A percentile compares a stretch with the other conserved stretches of the same genome.
Evolutionary conservation across 768 basidiomycete species (phyloP).

Genomic region (Boletus barrowsii): DNA sequence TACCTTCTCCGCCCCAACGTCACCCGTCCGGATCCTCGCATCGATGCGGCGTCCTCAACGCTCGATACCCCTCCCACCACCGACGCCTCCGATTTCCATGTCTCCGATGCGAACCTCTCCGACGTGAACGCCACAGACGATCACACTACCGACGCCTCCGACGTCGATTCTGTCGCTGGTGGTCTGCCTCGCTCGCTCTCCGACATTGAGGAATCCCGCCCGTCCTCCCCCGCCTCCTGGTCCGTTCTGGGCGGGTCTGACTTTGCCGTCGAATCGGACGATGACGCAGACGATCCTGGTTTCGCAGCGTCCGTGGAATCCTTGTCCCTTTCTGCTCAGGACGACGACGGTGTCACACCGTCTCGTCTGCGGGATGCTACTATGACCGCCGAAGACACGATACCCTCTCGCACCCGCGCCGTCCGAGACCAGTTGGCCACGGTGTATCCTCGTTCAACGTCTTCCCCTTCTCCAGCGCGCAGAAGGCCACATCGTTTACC

Average conservation of each 20-base stretch:
- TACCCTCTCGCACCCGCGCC: slow-evolving; percentile 20
- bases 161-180: slow-evolving; percentile 21
- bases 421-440: slow-evolving; percentile 29
- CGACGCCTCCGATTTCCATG: slow-evolving; percentile 56
- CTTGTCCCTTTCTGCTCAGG: slow-evolving; percentile 32
- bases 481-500: slow-evolving; percentile 27
- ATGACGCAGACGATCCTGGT: slow-evolving; percentile 28
- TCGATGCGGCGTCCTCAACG: slow-evolving; percentile 26
- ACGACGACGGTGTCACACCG: slow-evolving; percentile 6
- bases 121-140: slow-evolving; percentile 29
- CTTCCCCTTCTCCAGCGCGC: slow-evolving; percentile 55
- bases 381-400: not conserved
- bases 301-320: slow-evolving; percentile 36
- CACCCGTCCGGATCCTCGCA: slow-evolving; percentile 50
- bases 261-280: slow-evolving; percentile 28
- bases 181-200: slow-evolving; percentile 18
- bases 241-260: slow-evolving; percentile 35
- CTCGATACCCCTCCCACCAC: slow-evolving; percentile 74
- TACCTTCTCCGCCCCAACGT: slow-evolving; percentile 79
- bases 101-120: slow-evolving; percentile 44
- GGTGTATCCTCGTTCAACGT: slow-evolving; percentile 39
- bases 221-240: slow-evolving; percentile 35
- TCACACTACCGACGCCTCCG: slow-evolving; percentile 22
- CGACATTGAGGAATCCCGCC: slow-evolving; percentile 29
- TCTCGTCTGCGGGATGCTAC: not conserved